phyloP scores from a whole-genome alignment of 495 filamentous ascomycete species.

The Tetracladium setigerum region DNA sequence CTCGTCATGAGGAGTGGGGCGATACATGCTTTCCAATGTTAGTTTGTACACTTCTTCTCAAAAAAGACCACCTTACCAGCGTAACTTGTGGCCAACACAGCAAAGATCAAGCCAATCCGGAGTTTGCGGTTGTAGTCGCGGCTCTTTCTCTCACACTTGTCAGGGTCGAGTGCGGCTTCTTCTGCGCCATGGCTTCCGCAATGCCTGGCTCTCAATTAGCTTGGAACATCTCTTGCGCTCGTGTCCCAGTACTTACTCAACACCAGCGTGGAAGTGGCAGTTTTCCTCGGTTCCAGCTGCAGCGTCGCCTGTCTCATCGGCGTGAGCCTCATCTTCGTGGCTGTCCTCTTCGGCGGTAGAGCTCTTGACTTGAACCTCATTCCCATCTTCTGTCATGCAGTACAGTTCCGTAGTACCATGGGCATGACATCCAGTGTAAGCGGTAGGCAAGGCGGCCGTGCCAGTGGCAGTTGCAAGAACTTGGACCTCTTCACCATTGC shows the following conservation, averaged over 20 bases:
- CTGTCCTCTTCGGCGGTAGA: not conserved
- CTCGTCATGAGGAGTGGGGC: constrained; percentile 4
- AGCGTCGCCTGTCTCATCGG: constrained; percentile 14
- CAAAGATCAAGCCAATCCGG: constrained; percentile 54
- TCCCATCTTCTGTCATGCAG: constrained; percentile 41
- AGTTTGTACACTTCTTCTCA: not conserved
- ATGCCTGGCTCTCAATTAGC: constrained; percentile 26
- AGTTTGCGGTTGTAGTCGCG: constrained; percentile 52
- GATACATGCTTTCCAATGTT: not conserved
- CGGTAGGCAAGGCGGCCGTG: constrained; percentile 34
- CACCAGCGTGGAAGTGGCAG: constrained; percentile 61
- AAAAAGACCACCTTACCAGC: not conserved
- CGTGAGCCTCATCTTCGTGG: constrained; percentile 12
- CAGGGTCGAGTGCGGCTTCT: constrained; percentile 19
- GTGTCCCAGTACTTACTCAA: constrained; percentile 37
- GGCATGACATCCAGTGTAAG: constrained; percentile 45
- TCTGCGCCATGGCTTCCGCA: constrained; percentile 36
- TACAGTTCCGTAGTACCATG: constrained; percentile 37
- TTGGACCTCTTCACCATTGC: constrained; percentile 28
- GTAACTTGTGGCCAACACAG: constrained; percentile 45
- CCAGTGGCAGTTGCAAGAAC: constrained; percentile 33
- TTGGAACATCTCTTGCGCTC: constrained; percentile 10
- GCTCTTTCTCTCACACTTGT: constrained; percentile 32
- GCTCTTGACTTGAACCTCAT: constrained; percentile 29
- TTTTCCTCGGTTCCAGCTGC: constrained; percentile 24